Conservation (phyloP, 495 filamentous ascomycete genomes). For the Neurospora sp. region DNA sequence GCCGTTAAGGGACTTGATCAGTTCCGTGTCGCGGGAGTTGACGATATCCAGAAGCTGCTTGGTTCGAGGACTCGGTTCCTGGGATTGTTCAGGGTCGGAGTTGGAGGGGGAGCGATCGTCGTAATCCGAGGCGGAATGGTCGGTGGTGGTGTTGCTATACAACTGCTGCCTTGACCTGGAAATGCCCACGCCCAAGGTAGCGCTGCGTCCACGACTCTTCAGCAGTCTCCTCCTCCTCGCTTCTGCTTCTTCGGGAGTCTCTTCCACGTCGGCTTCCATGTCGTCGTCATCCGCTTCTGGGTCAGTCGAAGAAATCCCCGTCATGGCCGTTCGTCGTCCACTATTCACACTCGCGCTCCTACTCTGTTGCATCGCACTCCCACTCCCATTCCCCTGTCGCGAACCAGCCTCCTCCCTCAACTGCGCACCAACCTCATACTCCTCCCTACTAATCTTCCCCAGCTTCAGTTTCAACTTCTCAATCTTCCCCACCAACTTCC, state of each 20-base stretch:
- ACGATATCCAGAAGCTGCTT: slow-evolving; percentile 67
- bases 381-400: not conserved
- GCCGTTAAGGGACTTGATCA: slow-evolving; percentile 63
- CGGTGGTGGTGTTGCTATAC: slow-evolving; percentile 19
- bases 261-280: not conserved
- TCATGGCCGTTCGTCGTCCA: slow-evolving; percentile 9
- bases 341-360: slow-evolving; percentile 5
- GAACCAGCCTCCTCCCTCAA: not conserved
- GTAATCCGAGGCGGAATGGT: slow-evolving; percentile 37
- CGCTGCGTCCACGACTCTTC: not conserved
- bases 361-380: not conserved
- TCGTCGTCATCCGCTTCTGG: not conserved
- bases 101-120: slow-evolving; percentile 8
- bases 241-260: not conserved
- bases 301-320: slow-evolving; percentile 4
- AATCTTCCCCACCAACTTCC: slow-evolving; percentile 73
- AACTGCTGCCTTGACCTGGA: not conserved
- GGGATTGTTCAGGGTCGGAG: not conserved
- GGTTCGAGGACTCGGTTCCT: slow-evolving; percentile 42
- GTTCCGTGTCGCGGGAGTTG: slow-evolving; percentile 67
- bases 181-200: not conserved
- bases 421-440: not conserved
- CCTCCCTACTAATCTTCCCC: slow-evolving; percentile 17
- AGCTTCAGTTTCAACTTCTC: slow-evolving; percentile 53
- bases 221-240: not conserved